Evolutionary conservation across 2,329 filamentous ascomycete species (phyloP).

Genomic region (Xylaria sp.): DNA sequence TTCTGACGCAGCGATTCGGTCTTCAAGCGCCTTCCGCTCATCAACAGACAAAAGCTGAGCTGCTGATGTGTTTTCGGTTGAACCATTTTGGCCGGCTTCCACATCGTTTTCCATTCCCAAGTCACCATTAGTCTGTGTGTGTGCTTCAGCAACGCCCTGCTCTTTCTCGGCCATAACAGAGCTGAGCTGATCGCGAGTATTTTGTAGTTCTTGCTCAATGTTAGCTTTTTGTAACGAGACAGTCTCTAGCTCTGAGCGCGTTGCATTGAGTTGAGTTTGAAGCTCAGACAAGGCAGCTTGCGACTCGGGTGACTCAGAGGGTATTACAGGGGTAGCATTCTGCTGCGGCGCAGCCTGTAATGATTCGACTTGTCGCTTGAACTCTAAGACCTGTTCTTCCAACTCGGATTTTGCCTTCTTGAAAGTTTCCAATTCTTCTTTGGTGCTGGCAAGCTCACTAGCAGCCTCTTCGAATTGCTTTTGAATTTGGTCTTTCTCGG

Average conservation of each 20-base stretch:
- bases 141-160: slow-evolving; percentile 61
- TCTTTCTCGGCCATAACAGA: slow-evolving; percentile 73
- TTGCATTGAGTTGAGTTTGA: slow-evolving; percentile 61
- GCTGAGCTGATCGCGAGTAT: slow-evolving; percentile 69
- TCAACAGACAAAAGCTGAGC: slow-evolving; percentile 60
- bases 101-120: slow-evolving; percentile 48
- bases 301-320: slow-evolving; percentile 53
- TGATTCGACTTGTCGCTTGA: slow-evolving; percentile 53
- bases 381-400: slow-evolving; percentile 57
- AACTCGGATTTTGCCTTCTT: slow-evolving; percentile 52
- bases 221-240: slow-evolving; percentile 75
- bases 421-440: slow-evolving; percentile 66
- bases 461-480: slow-evolving; percentile 60
- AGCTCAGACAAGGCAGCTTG: slow-evolving; percentile 60
- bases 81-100: slow-evolving; percentile 39
- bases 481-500: slow-evolving; percentile 64
- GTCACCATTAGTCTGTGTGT: slow-evolving; percentile 46
- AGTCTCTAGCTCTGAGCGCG: slow-evolving; percentile 71
- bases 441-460: slow-evolving; percentile 52
- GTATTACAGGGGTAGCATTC: slow-evolving; percentile 52
- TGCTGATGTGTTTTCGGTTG: slow-evolving; percentile 2
- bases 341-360: slow-evolving; percentile 46
- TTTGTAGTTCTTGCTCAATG: slow-evolving; percentile 71
- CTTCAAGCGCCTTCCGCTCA: slow-evolving; percentile 70
- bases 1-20: slow-evolving; percentile 69